Percentiles rank a stretch among this genome's conserved stretches.
Evolutionary conservation across 1,284 basidiomycete genomes (phyloP).

Genomic region (Wallemia hederae): DNA sequence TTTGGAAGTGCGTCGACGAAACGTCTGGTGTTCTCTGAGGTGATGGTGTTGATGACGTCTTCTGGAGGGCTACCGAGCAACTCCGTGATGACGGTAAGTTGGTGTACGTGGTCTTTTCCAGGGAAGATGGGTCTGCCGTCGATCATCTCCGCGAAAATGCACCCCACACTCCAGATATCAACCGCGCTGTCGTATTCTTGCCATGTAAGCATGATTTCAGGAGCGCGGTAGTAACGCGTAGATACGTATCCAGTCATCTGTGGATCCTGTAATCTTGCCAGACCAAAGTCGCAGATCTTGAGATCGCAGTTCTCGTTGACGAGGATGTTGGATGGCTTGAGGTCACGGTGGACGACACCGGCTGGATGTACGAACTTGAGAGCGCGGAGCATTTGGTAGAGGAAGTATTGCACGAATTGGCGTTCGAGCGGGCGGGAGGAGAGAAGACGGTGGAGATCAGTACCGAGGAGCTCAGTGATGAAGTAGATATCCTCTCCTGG

Average conservation of each 20-base stretch:
- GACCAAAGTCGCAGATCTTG: conserved; percentile 77
- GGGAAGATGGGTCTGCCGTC: conserved; percentile 77
- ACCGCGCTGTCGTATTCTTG: conserved; percentile 22
- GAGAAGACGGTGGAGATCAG: conserved; percentile 83
- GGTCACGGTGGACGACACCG: conserved; percentile 24
- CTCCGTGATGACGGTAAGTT: conserved; percentile 99
- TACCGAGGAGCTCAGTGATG: conserved; percentile 91
- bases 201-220: conserved; percentile 85
- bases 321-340: conserved; percentile 75
- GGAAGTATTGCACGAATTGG: conserved; percentile 98
- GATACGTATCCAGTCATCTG: conserved; percentile 73
- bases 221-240: conserved; percentile 83
- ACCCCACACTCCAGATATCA: conserved; percentile 89
- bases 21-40: conserved; percentile 48
- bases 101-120: conserved; percentile 61
- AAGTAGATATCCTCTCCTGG: conserved; percentile 92
- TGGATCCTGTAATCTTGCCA: conserved; percentile 56
- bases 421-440: conserved; percentile 93
- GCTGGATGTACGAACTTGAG: conserved; percentile 18
- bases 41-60: conserved; percentile 97
- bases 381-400: conserved; percentile 63
- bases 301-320: conserved; percentile 85
- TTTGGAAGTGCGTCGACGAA: conserved; percentile 1
- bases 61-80: conserved; percentile 88
- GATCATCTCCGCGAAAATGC: conserved; percentile 71